Percentiles rank a stretch among this genome's conserved stretches.
Evolutionary conservation across 2,329 filamentous ascomycete genomes (phyloP).

Genomic region (Neonectria neomacrospora): DNA sequence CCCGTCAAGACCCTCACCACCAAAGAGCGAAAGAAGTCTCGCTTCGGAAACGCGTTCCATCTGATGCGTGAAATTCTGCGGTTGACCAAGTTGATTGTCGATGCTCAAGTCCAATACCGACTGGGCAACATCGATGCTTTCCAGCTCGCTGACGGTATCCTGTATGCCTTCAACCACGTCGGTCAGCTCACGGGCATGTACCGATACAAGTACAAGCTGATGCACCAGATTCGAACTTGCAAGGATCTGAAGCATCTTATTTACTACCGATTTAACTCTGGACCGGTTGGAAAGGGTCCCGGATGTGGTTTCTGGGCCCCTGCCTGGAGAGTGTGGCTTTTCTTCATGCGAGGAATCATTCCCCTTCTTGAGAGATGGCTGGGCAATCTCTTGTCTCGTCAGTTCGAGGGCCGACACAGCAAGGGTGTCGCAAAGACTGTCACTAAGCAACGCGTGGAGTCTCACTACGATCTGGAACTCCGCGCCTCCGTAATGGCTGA

Average conservation of each 20-base stretch:
- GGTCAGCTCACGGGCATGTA: conserved; percentile 99
- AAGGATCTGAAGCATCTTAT: conserved; percentile 99
- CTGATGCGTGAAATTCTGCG: conserved; percentile 98
- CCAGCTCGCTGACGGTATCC: conserved; percentile 95
- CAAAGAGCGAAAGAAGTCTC: conserved; percentile 98
- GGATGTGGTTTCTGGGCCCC: conserved; percentile 99
- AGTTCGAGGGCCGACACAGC: conserved; percentile 98
- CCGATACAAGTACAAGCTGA: conserved; percentile 99
- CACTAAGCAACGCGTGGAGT: conserved; percentile 98
- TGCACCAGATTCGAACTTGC: conserved; percentile 99
- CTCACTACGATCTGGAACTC: conserved; percentile 96
- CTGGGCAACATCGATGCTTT: conserved; percentile 99
- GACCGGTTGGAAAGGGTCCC: conserved; percentile 94
- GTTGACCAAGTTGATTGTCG: conserved; percentile 96
- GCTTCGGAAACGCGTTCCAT: conserved; percentile 99
- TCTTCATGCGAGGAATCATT: conserved; percentile 99
- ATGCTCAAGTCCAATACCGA: conserved; percentile 97
- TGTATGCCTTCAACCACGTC: conserved; percentile 99
- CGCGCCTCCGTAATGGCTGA: conserved; percentile 99
- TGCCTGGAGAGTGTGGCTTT: conserved; percentile 98
- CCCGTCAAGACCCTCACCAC: conserved; percentile 98
- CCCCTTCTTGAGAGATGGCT: conserved; percentile 97
- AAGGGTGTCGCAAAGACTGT: conserved; percentile 99
- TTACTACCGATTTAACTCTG: conserved; percentile 98
- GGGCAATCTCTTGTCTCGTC: conserved; percentile 93